These are phyloP conservation scores for Aureobasidium zeae DNA, from an alignment of 2,329 filamentous ascomycete species.

Conservation along the genomic window DNA sequence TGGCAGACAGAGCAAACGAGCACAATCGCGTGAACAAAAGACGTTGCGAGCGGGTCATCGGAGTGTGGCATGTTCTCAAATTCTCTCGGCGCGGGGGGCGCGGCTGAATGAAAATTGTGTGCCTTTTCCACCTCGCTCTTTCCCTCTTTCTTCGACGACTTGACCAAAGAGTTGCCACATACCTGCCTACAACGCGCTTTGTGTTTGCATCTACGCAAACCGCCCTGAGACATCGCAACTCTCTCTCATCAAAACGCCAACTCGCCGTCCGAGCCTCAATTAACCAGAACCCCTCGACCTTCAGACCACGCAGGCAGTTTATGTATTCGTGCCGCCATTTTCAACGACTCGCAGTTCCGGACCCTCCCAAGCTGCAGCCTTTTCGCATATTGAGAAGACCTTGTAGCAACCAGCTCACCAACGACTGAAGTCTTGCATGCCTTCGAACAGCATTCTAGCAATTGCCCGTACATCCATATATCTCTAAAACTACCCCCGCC, in stretches of 20 bases:
- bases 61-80: no score
- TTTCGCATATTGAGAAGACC: constrained; percentile 94
- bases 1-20: no score
- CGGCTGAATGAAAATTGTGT: background rate
- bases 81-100: background rate
- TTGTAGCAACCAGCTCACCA: constrained; percentile 81
- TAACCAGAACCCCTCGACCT: constrained; percentile 14
- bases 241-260: background rate
- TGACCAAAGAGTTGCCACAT: background rate
- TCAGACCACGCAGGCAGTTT: constrained; percentile 47
- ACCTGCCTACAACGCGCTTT: background rate
- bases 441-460: constrained; percentile 46
- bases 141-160: constrained; percentile 3
- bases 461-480: constrained; percentile 17
- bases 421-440: constrained; percentile 56
- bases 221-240: constrained; percentile 8
- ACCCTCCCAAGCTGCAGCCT: constrained; percentile 90
- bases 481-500: constrained; percentile 17
- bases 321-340: constrained; percentile 98
- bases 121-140: background rate
- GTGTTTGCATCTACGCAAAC: constrained; percentile 12
- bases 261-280: constrained; percentile 11
- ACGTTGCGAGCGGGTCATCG: no score
- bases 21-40: no score
- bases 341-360: constrained; percentile 88